phyloP scores from a whole-genome alignment of 257 asterid genomes.

The Paulownia fortunei region DNA sequence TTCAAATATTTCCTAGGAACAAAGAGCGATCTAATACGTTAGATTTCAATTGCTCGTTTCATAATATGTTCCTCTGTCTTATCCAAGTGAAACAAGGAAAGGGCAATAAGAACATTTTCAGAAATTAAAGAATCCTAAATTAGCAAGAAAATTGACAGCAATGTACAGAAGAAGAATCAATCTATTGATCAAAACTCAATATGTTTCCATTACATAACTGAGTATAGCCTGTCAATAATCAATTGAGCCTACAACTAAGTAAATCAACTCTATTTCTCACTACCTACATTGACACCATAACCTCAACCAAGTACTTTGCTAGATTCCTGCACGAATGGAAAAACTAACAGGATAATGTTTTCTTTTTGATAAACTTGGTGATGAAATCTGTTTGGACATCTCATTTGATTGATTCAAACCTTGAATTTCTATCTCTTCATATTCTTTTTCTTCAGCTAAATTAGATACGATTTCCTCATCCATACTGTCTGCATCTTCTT shows the following conservation, averaged over 20 bases:
- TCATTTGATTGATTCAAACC: background rate
- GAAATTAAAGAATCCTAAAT: no score
- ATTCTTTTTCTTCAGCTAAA: background rate
- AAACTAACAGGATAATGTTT: constrained; percentile 13
- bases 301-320: background rate
- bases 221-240: background rate
- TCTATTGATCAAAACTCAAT: background rate
- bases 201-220: constrained; percentile 1
- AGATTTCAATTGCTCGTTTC: background rate
- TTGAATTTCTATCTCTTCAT: background rate
- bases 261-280: background rate
- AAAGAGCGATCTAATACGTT: no score
- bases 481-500: constrained; percentile 41
- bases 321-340: constrained; percentile 10
- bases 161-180: background rate
- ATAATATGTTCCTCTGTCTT: no score
- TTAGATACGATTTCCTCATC: constrained; percentile 34
- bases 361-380: background rate
- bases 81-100: no score
- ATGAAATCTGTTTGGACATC: background rate
- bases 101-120: no score
- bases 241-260: background rate
- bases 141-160: background rate
- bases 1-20: no score
- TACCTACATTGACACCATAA: background rate